Evolutionary conservation across 2,329 filamentous ascomycete species (phyloP).

Genomic region (Beauveria sp.): DNA sequence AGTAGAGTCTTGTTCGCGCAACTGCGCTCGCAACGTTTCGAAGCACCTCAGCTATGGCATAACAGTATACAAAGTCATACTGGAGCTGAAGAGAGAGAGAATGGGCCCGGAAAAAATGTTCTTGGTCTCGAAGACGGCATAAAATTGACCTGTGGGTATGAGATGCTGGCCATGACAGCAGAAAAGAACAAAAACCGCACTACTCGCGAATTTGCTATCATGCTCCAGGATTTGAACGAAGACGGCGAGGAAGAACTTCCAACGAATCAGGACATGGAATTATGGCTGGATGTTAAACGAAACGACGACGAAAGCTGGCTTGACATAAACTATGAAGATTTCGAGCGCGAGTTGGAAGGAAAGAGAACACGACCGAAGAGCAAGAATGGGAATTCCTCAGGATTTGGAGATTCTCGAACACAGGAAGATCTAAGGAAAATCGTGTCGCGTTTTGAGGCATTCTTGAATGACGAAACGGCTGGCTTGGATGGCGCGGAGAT

Average conservation of each 20-base stretch:
- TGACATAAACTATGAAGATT: constrained; percentile 82
- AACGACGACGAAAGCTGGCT: constrained; percentile 88
- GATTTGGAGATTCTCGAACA: constrained; percentile 57
- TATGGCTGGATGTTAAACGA: constrained; percentile 54
- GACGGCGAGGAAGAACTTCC: constrained; percentile 64
- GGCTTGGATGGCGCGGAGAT: constrained; percentile 74
- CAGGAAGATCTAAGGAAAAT: constrained; percentile 81
- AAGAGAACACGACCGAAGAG: constrained; percentile 28
- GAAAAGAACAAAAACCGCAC: constrained; percentile 63
- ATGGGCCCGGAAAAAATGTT: constrained; percentile 13
- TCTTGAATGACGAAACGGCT: constrained; percentile 78
- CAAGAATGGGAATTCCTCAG: constrained; percentile 27
- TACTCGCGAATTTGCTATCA: constrained; percentile 66
- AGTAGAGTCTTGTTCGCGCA: constrained; percentile 89
- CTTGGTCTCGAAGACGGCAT: constrained; percentile 63
- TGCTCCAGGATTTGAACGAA: constrained; percentile 69
- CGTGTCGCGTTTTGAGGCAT: constrained; percentile 86
- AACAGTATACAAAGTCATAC: constrained; percentile 16
- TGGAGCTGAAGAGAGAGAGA: not conserved
- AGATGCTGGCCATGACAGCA: constrained; percentile 69
- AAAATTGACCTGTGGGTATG: constrained; percentile 85
- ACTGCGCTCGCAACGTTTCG: constrained; percentile 76
- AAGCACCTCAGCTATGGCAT: constrained; percentile 50
- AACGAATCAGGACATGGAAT: constrained; percentile 60
- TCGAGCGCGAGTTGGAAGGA: constrained; percentile 69